phyloP scores from a whole-genome alignment of 192 early-diverging fungal genomes.

The Backusella westeae region DNA sequence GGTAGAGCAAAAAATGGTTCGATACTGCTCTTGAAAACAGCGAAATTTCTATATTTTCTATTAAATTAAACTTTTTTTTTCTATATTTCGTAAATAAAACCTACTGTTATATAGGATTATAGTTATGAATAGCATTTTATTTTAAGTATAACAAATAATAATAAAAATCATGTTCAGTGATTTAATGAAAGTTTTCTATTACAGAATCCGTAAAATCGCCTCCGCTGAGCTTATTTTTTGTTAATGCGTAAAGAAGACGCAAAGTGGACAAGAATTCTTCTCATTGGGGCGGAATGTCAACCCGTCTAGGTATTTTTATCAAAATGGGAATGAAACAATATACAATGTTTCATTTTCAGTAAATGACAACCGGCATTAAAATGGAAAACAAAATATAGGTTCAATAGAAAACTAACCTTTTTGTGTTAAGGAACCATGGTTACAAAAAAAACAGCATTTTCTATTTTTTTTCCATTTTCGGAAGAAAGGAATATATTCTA shows the following conservation, averaged over 20 bases:
- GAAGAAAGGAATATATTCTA: not conserved
- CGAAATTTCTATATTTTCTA: not conserved
- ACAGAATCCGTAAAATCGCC: not conserved
- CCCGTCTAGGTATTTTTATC: not conserved
- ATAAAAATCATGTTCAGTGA: not conserved
- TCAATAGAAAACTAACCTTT: not conserved
- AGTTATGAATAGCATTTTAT: not conserved
- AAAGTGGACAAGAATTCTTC: not conserved
- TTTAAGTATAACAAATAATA: not conserved
- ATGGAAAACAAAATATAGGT: not conserved
- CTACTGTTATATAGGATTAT: not conserved
- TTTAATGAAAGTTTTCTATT: not conserved
- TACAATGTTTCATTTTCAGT: not conserved
- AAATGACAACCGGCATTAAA: not conserved
- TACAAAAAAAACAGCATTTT: not conserved
- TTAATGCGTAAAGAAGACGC: not conserved
- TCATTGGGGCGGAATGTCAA: not conserved
- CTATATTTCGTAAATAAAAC: not conserved
- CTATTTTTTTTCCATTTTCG: not conserved
- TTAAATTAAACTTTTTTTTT: not conserved
- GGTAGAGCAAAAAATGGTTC: not conserved
- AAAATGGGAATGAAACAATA: constrained; percentile 2
- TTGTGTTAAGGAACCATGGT: not conserved
- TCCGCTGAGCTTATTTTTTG: not conserved
- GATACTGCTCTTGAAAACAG: not conserved